phyloP scores from a whole-genome alignment of 2,329 filamentous ascomycete species.

The Arthrocladium fulminans region DNA sequence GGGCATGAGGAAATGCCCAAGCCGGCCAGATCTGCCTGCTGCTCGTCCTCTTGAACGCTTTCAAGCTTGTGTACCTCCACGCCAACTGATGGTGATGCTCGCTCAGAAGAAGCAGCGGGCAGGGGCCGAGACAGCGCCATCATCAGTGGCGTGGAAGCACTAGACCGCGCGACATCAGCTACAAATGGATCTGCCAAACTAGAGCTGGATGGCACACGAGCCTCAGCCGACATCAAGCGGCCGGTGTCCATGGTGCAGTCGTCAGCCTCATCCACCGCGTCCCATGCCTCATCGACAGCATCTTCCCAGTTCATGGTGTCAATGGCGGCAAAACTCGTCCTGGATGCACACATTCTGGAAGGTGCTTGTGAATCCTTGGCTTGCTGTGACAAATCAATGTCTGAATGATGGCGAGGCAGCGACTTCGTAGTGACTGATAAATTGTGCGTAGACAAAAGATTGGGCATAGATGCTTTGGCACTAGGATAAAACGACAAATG shows the following conservation, averaged over 20 bases:
- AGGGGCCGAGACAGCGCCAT: constrained; percentile 8
- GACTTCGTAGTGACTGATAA: background rate
- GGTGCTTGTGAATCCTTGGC: background rate
- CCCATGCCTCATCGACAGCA: constrained; percentile 23
- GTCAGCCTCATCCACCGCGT: constrained; percentile 17
- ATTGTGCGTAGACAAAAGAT: constrained; percentile 1
- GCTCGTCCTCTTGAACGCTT: constrained; percentile 2
- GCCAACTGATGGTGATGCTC: background rate
- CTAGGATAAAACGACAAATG: background rate
- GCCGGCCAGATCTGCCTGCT: background rate
- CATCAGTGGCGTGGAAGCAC: constrained; percentile 19
- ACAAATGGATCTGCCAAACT: background rate
- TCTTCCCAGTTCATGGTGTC: constrained; percentile 22
- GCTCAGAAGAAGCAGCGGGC: background rate
- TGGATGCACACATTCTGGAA: constrained; percentile 11
- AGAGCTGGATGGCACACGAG: no score
- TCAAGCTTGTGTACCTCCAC: background rate
- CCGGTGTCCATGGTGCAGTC: constrained; percentile 1
- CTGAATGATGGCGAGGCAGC: background rate
- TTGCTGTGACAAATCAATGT: constrained; percentile 7
- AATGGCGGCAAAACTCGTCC: constrained; percentile 14
- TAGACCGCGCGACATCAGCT: constrained; percentile 12
- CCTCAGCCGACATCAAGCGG: no score
- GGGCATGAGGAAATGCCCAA: constrained; percentile 3
- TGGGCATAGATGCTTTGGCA: constrained; percentile 2